Conservation (phyloP, 2,329 filamentous ascomycete species). For the Ceratocystis cubensis region DNA sequence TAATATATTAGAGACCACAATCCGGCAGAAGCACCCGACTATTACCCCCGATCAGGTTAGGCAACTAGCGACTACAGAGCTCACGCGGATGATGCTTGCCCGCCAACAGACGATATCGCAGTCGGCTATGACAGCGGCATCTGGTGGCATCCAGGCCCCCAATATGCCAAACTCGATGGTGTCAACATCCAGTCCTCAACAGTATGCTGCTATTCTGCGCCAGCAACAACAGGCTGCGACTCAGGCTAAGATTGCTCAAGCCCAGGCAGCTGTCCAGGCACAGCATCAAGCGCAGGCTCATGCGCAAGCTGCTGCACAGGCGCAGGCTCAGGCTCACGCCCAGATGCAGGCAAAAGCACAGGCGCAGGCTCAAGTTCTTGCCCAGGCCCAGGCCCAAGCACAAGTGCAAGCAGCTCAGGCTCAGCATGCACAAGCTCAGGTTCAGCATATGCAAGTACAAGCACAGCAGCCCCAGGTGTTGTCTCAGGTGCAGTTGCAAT, state of each 20-base stretch:
- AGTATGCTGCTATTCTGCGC: conserved; percentile 46
- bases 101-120: conserved; percentile 34
- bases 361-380: conserved; percentile 24
- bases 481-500: conserved; percentile 26
- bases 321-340: conserved; percentile 26
- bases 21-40: conserved; percentile 40
- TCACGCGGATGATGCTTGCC: conserved; percentile 37
- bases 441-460: conserved; percentile 24
- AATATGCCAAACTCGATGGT: conserved; percentile 38
- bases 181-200: conserved; percentile 41
- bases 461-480: background rate
- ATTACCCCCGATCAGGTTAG: conserved; percentile 39
- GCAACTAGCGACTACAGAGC: conserved; percentile 39
- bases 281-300: conserved; percentile 24
- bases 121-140: conserved; percentile 44
- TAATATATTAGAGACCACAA: conserved; percentile 39
- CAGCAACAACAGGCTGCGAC: conserved; percentile 35
- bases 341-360: conserved; percentile 23
- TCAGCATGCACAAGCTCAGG: conserved; percentile 19
- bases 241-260: conserved; percentile 27
- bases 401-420: conserved; percentile 14
- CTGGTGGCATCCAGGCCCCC: conserved; percentile 37
- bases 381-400: conserved; percentile 25
- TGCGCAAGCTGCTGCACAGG: conserved; percentile 29
- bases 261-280: conserved; percentile 21